Conservation (phyloP, 495 filamentous ascomycete genomes). For the Penicillium waksmanii region DNA sequence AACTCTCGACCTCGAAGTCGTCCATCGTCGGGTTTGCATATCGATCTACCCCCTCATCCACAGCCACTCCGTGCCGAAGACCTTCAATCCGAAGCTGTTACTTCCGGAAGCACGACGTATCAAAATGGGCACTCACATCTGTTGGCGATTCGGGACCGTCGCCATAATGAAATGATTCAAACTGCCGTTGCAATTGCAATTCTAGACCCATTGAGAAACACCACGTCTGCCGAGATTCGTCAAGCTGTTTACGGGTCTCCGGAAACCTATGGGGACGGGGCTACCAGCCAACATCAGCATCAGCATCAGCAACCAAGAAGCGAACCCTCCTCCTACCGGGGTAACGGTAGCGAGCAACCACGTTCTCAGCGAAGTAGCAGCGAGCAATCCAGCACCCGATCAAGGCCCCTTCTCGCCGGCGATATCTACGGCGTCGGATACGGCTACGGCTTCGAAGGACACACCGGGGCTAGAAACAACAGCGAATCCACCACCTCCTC, state of each 20-base stretch:
- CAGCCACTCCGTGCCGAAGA: constrained; percentile 4
- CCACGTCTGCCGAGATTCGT: too few relatives aligned
- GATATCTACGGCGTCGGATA: constrained; percentile 5
- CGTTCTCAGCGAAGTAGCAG: too few relatives aligned
- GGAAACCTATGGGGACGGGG: too few relatives aligned
- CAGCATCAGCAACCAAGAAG: too few relatives aligned
- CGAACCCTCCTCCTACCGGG: too few relatives aligned
- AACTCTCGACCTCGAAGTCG: neutral
- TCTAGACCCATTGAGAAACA: neutral
- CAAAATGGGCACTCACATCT: neutral
- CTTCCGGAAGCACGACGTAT: constrained; percentile 12
- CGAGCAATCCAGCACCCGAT: too few relatives aligned
- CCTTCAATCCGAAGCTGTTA: constrained; percentile 16
- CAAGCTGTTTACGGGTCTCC: too few relatives aligned
- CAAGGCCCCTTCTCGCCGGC: neutral
- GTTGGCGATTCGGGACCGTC: neutral
- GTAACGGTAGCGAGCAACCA: too few relatives aligned
- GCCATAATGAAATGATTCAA: neutral
- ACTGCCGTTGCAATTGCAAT: neutral
- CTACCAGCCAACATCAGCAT: too few relatives aligned
- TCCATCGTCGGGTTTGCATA: neutral
- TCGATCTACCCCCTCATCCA: neutral
- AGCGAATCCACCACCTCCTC: too few relatives aligned
- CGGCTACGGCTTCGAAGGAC: constrained; percentile 9
- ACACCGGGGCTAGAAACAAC: neutral